A percentile compares a stretch with the other conserved stretches of the same genome.
Evolutionary conservation across 306 rosid species (phyloP).

Genomic region (Heteromeles arbutifolia): DNA sequence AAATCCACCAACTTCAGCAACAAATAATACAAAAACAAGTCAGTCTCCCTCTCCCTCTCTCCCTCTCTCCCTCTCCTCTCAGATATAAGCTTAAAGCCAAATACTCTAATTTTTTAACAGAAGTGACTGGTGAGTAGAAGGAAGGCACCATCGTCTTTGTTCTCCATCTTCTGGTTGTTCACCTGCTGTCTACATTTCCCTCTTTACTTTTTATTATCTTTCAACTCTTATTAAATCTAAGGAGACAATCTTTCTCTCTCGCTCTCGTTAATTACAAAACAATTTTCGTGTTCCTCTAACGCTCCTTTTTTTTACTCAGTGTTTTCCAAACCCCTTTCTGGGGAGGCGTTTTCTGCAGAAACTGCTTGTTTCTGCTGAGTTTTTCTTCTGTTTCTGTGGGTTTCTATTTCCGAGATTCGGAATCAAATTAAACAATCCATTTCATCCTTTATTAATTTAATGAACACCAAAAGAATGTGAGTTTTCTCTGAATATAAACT

Average conservation of each 20-base stretch:
- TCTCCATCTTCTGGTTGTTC: constrained; percentile 37
- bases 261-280: not conserved
- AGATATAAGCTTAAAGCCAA: constrained; percentile 4
- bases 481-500: constrained; percentile 4
- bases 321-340: not conserved
- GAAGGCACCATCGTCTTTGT: constrained; percentile 7
- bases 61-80: not conserved
- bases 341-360: not conserved
- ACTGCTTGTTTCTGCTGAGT: not conserved
- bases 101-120: not conserved
- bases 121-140: not conserved
- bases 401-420: not conserved
- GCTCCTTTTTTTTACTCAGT: constrained; percentile 11
- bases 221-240: not conserved
- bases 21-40: not conserved
- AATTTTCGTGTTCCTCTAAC: constrained; percentile 1
- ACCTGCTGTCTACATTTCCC: constrained; percentile 22
- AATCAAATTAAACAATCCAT: not conserved
- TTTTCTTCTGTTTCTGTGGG: not conserved
- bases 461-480: not conserved
- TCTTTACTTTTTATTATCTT: not conserved
- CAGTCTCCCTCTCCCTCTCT: not conserved
- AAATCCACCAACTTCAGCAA: constrained; percentile 20
- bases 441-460: not conserved
- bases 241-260: not conserved